phyloP scores from a whole-genome alignment of 768 basidiomycete genomes.

The Hygrocybe punicea region DNA sequence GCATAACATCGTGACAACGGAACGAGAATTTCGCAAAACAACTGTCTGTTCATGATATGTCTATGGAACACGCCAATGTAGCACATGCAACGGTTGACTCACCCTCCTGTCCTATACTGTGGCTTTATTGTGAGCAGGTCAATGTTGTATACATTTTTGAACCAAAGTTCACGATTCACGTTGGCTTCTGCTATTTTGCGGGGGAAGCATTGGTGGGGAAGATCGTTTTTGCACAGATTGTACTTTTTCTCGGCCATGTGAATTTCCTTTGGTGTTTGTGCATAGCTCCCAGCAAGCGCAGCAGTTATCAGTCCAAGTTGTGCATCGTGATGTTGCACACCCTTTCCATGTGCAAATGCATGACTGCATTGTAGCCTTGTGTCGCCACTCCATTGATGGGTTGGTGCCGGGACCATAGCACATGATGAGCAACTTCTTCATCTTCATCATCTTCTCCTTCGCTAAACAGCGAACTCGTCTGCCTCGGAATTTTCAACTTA shows the following conservation, averaged over 20 bases:
- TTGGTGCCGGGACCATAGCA: not conserved
- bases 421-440: no score
- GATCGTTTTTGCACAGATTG: not conserved
- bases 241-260: no score
- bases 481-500: no score
- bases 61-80: no score
- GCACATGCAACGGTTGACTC: no score
- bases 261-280: not conserved
- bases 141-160: not conserved
- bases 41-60: not conserved
- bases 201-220: not conserved
- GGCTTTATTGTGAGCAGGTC: not conserved
- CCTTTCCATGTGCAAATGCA: slow-evolving; percentile 7
- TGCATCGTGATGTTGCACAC: slow-evolving; percentile 11
- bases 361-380: slow-evolving; percentile 14
- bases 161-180: not conserved
- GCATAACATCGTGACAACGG: no score
- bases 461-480: no score
- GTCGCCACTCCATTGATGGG: not conserved
- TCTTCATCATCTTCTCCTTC: slow-evolving; percentile 3
- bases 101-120: not conserved
- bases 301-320: slow-evolving; percentile 6
- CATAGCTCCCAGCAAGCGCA: slow-evolving; percentile 3
- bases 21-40: no score
- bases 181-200: not conserved